These are phyloP conservation scores for Podila epigama DNA, from an alignment of 192 early-diverging fungal species.

Conservation along the genomic window DNA sequence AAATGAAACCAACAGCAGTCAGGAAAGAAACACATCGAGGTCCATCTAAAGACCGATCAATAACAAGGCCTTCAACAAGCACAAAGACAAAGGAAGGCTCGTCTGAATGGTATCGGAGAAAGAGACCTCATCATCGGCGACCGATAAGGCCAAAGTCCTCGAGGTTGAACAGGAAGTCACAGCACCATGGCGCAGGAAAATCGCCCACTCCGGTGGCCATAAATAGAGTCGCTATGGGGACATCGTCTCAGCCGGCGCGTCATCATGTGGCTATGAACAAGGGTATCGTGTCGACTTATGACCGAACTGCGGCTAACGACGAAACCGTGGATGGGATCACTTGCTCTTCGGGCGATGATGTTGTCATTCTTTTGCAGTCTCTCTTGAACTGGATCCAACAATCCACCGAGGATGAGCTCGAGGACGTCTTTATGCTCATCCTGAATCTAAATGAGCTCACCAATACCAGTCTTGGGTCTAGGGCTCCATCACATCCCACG, in stretches of 20 bases:
- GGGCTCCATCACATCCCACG: neutral
- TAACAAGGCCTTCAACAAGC: too few species aligned
- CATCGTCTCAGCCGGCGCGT: neutral
- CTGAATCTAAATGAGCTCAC: constrained; percentile 40
- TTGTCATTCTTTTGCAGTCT: constrained; percentile 18
- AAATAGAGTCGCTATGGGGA: neutral
- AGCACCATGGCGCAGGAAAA: neutral
- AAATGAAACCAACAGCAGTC: neutral
- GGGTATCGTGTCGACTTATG: constrained; percentile 19
- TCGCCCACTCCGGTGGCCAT: neutral
- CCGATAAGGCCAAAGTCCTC: constrained; percentile 12
- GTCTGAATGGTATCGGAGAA: constrained; percentile 18
- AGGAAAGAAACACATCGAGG: neutral
- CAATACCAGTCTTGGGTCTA: constrained; percentile 18
- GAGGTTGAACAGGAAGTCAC: neutral
- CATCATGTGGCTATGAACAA: constrained; percentile 23
- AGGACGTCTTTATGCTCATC: constrained; percentile 25
- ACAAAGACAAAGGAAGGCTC: neutral
- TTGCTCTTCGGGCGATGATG: constrained; percentile 34
- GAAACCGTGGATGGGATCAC: constrained; percentile 40
- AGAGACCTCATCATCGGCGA: constrained; percentile 9
- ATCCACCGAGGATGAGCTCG: constrained; percentile 5
- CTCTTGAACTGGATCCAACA: constrained; percentile 17
- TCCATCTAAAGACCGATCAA: too few species aligned
- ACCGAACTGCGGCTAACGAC: constrained; percentile 3